Percentiles rank a stretch among this genome's conserved stretches.
Conservation (phyloP, 768 basidiomycete genomes). For the Hygrocybe punicea region DNA sequence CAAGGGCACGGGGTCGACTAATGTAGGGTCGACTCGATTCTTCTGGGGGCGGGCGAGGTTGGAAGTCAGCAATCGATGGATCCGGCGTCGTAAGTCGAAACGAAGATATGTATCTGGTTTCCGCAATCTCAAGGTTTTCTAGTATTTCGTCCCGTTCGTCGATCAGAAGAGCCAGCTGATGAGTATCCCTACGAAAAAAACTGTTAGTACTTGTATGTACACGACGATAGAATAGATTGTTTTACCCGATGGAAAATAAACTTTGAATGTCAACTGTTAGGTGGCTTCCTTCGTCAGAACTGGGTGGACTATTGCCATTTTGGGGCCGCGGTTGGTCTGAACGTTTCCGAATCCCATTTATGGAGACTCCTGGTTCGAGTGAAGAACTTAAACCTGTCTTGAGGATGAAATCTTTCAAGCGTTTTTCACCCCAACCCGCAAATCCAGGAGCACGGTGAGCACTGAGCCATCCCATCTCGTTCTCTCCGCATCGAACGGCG, state of each 20-base stretch:
- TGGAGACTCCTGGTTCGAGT: constrained; percentile 31
- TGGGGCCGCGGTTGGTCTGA: constrained; percentile 15
- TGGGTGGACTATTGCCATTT: constrained; percentile 44
- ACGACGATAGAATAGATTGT: constrained; percentile 5
- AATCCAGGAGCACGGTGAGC: constrained; percentile 62
- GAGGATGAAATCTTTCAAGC: constrained; percentile 64
- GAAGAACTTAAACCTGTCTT: constrained; percentile 64
- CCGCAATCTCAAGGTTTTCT: constrained; percentile 78
- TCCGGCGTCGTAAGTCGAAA: constrained; percentile 73
- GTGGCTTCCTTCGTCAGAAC: constrained; percentile 40
- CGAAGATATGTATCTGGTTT: constrained; percentile 72
- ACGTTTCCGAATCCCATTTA: constrained; percentile 13
- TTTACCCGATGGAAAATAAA: constrained; percentile 72
- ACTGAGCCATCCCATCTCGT: constrained; percentile 76
- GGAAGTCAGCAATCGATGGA: constrained; percentile 62
- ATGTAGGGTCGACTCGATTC: constrained; percentile 54
- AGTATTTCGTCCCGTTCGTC: constrained; percentile 72
- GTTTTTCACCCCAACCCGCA: constrained; percentile 68
- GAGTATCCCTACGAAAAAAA: constrained; percentile 54
- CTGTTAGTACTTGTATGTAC: not conserved
- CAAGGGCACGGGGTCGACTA: constrained; percentile 63
- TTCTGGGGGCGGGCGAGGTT: constrained; percentile 40
- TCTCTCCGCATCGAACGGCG: constrained; percentile 57
- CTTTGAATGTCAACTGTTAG: constrained; percentile 66
- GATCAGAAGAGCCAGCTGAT: constrained; percentile 62